A percentile compares a stretch with the other conserved stretches of the same genome.
Evolutionary conservation across 1,139 yeast species (phyloP).

Genomic region (Pichia sp.): DNA sequence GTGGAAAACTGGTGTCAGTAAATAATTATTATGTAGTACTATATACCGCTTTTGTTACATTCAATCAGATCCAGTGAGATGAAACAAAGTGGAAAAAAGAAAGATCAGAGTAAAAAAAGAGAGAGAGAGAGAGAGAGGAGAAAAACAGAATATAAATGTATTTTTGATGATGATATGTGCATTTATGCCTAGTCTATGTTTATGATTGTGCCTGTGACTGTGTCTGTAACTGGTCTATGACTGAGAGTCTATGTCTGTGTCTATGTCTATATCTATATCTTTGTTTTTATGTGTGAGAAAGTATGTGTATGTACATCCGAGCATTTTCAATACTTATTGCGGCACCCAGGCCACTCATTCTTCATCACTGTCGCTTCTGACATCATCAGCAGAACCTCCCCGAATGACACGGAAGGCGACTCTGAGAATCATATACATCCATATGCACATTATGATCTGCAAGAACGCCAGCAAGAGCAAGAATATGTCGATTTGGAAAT

Average conservation of each 20-base stretch:
- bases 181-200: neutral
- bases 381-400: conserved; percentile 77
- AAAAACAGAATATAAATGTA: neutral
- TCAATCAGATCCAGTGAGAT: neutral
- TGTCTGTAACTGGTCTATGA: too few species aligned
- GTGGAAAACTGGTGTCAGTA: neutral
- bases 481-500: conserved; percentile 46
- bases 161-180: neutral
- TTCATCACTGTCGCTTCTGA: conserved; percentile 76
- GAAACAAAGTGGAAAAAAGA: neutral
- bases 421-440: conserved; percentile 71
- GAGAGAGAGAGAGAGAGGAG: neutral
- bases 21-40: neutral
- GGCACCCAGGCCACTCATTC: neutral
- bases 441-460: conserved; percentile 61
- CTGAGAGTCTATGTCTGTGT: neutral
- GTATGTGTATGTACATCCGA: neutral
- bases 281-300: neutral
- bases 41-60: neutral
- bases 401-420: conserved; percentile 66
- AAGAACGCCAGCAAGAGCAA: conserved; percentile 57
- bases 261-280: neutral
- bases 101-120: neutral
- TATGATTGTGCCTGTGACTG: neutral
- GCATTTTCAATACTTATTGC: too few species aligned